Conservation (phyloP, 495 filamentous ascomycete genomes). For the Aspergillus diversus region DNA sequence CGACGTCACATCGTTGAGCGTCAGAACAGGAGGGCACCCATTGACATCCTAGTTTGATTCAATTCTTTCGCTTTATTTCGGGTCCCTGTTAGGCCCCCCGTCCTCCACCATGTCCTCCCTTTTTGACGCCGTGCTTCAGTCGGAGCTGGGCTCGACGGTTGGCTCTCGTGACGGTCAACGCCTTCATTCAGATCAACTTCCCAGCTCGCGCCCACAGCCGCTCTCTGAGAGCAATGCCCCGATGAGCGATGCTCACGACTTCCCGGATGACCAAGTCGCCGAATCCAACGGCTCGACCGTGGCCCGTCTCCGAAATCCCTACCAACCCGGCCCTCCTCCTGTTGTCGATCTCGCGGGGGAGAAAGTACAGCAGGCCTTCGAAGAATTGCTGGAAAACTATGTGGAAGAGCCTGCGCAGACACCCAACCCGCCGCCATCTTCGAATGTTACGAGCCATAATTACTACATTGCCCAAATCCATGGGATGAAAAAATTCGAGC, state of each 20-base stretch:
- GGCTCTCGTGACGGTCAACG: slow-evolving; percentile 36
- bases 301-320: slow-evolving; percentile 60
- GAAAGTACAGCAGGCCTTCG: slow-evolving; percentile 81
- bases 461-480: slow-evolving; percentile 98
- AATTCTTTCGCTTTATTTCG: slow-evolving; percentile 1
- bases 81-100: slow-evolving; percentile 31
- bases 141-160: slow-evolving; percentile 49
- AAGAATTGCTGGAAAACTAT: slow-evolving; percentile 85
- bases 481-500: slow-evolving; percentile 77
- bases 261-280: slow-evolving; percentile 66
- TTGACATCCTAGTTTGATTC: neutral
- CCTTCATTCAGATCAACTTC: slow-evolving; percentile 45
- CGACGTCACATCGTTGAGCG: neutral
- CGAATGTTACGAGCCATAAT: slow-evolving; percentile 77
- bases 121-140: slow-evolving; percentile 55
- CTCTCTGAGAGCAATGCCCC: slow-evolving; percentile 59
- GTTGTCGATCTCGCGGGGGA: slow-evolving; percentile 89
- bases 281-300: slow-evolving; percentile 57
- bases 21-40: neutral
- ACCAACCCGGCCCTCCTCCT: slow-evolving; percentile 69
- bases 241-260: slow-evolving; percentile 55
- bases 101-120: slow-evolving; percentile 53
- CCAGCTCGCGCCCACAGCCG: slow-evolving; percentile 47
- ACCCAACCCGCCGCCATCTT: slow-evolving; percentile 68
- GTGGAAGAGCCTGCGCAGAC: slow-evolving; percentile 77